phyloP scores from a whole-genome alignment of 257 asterid species.

The Paulownia fortunei region DNA sequence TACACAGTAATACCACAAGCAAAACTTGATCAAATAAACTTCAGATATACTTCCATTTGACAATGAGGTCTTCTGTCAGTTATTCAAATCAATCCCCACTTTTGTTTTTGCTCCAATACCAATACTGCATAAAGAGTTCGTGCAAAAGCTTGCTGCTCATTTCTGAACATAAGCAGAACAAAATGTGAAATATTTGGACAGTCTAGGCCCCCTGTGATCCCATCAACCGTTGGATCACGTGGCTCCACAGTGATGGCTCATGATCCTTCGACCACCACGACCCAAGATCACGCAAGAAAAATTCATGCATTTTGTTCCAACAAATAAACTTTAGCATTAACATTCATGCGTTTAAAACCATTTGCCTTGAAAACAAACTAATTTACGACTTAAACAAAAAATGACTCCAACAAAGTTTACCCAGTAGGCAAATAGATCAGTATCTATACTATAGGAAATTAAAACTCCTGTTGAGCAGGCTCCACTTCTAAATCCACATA shows the following conservation, averaged over 20 bases:
- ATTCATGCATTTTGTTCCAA: background rate
- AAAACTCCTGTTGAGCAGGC: background rate
- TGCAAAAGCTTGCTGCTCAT: too few species aligned
- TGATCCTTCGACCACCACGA: background rate
- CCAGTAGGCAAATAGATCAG: background rate
- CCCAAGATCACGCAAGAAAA: background rate
- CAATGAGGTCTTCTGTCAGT: too few species aligned
- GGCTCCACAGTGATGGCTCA: background rate
- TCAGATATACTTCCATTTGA: too few species aligned
- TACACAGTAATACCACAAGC: too few species aligned
- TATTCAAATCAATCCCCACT: too few species aligned
- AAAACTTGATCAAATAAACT: too few species aligned
- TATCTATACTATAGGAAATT: background rate
- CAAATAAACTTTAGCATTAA: background rate
- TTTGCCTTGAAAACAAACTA: conserved; percentile 8
- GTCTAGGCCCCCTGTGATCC: too few species aligned
- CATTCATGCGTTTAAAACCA: background rate
- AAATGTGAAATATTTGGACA: too few species aligned
- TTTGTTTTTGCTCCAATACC: too few species aligned
- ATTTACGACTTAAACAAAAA: background rate
- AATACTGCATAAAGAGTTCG: too few species aligned
- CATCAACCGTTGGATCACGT: background rate
- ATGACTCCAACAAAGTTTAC: background rate
- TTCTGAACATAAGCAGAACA: too few species aligned
- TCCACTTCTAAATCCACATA: background rate